Evolutionary conservation across 108 stramenopile species (phyloP).

Genomic region (Epipyxis sp.): DNA sequence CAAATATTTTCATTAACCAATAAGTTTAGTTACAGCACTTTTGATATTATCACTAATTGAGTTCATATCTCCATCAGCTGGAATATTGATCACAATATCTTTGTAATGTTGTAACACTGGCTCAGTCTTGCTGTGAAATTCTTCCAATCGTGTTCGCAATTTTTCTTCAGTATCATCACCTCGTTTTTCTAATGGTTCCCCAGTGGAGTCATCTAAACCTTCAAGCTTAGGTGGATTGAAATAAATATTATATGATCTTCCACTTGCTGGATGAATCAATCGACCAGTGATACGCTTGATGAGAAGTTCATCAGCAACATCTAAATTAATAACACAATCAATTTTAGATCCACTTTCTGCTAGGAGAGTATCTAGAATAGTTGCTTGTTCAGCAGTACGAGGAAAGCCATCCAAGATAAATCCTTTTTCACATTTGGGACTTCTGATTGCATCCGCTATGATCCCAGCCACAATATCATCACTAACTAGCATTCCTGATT

Average conservation of each 20-base stretch:
- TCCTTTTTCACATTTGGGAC: conserved; percentile 83
- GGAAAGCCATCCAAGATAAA: conserved; percentile 99
- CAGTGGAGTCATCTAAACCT: conserved; percentile 71
- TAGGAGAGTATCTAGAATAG: conserved; percentile 81
- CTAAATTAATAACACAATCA: conserved; percentile 84
- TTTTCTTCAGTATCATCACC: conserved; percentile 89
- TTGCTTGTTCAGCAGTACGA: conserved; percentile 88
- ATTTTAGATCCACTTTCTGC: conserved; percentile 78
- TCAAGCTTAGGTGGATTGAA: conserved; percentile 64
- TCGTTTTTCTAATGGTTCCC: conserved; percentile 89
- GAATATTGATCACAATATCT: background rate
- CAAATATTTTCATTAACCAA: too few species aligned
- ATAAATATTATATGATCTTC: conserved; percentile 94
- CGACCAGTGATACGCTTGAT: conserved; percentile 95
- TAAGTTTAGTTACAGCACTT: too few species aligned
- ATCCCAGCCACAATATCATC: conserved; percentile 95
- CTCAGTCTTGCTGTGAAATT: conserved; percentile 91
- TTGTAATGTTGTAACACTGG: conserved; percentile 92
- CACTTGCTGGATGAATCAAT: conserved; percentile 57
- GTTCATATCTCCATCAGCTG: background rate
- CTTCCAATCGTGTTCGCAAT: conserved; percentile 76
- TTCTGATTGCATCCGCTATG: conserved; percentile 63
- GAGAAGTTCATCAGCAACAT: conserved; percentile 87
- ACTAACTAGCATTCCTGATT: conserved; percentile 86
- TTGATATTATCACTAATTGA: background rate